Base-by-base conservation (phyloP, 2,329 filamentous ascomycete genomes). In the Daldinia eschscholtzii region DNA sequence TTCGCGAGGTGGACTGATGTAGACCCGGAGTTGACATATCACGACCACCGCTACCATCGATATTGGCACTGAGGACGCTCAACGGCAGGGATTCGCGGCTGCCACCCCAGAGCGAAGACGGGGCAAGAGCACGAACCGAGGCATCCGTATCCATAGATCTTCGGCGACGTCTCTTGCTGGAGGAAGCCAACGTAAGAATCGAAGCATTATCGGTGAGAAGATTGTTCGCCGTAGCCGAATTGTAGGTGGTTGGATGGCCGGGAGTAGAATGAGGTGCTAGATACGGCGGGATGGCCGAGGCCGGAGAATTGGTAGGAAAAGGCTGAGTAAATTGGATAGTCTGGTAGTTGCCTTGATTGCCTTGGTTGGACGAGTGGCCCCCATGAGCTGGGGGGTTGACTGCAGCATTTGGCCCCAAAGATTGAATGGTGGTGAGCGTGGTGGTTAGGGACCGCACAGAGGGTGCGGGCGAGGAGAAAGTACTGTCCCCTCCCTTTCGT, bases 61-160 rank as follows among this genome's bases (percentile, higher is more conserved):
- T 83, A 75, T 90, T 93, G 65, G 89, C 87, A 75, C 91, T 93
- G 39, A 96, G 84, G 5, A 95, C 89, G 75, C 91, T 94, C 28
- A 96, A 83, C 0, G 93, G 93, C 1, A 96, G 84, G 48, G 89
- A 92, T 80, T 96, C 93, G 68, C 92, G 89, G 75, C 91, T 93
- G 48, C 92, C 92, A 50, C 93, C 93, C 85, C 92, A 96, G 4
- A 95, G 84, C 0, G 92, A 94, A 0, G 91, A 93, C 0, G 93
- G 93, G 0, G 93, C 92, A n/a, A 97, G 83, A 2, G 93, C 93
- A 48, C 93, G 91, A 42, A 96, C 92, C 0, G 92, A 95, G 4
- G 93, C 93, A 77, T 96, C 92, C 0, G 93, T 96, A 79, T 96
- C 93, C 80, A 95, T 89, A 33, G 92, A 94, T 67, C 92, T 88